A percentile compares a stretch with the other conserved stretches of the same genome.
phyloP scores from a whole-genome alignment of 164 flowering plant genomes.

The Magnolia officinalis region DNA sequence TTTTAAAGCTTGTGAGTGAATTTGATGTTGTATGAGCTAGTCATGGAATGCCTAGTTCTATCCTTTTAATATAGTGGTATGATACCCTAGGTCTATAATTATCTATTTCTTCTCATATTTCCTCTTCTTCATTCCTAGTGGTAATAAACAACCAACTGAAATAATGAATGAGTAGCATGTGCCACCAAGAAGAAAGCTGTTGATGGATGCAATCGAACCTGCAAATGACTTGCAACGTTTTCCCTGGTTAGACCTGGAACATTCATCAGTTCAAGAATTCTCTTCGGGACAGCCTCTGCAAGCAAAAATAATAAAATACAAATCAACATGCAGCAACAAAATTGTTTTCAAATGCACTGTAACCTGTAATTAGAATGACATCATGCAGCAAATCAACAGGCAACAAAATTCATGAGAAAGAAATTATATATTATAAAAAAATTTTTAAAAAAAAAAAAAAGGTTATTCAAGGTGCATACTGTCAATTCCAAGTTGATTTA shows the following conservation, averaged over 20 bases:
- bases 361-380: not conserved
- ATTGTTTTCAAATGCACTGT: not conserved
- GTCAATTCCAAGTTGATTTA: slow-evolving; percentile 88
- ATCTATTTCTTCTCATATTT: too few relatives aligned
- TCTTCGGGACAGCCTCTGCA: slow-evolving; percentile 95
- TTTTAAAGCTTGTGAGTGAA: too few relatives aligned
- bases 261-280: slow-evolving; percentile 90
- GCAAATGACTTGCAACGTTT: slow-evolving; percentile 93
- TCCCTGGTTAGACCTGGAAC: slow-evolving; percentile 86
- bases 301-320: not conserved
- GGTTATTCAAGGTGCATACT: slow-evolving; percentile 46
- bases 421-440: not conserved
- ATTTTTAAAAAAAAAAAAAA: not conserved
- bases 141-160: not conserved
- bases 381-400: not conserved
- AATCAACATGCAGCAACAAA: not conserved
- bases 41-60: too few relatives aligned
- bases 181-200: not conserved
- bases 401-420: not conserved
- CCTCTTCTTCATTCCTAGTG: too few relatives aligned
- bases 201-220: slow-evolving; percentile 41
- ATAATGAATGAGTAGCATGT: not conserved
- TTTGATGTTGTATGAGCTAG: too few relatives aligned
- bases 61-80: too few relatives aligned
- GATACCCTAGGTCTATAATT: too few relatives aligned